Evolutionary conservation across 495 filamentous ascomycete species (phyloP), one percentile per base, ranked within the genome.

Genomic region (Penicillium verhagenii): DNA sequence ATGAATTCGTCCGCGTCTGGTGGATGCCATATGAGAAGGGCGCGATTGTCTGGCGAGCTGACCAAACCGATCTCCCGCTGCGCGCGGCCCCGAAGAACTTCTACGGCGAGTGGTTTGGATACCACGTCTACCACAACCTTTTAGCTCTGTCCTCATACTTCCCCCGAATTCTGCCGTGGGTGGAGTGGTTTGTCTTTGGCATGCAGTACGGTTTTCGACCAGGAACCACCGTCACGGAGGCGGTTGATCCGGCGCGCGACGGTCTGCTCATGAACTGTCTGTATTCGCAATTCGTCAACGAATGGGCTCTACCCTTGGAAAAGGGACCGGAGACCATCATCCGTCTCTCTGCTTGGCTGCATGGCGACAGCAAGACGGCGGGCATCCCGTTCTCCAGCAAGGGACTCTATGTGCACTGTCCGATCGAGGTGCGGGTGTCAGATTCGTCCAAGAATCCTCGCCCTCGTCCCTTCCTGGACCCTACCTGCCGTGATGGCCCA

Each of bases 261-360:
- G 95, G 91, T 8, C 78, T 98, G 52, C 76, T 96, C 40, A 91
- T 98, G 89, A 92, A 98, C 70, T 98, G 94, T 68, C 81, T 97
- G 16, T 98, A 95, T 72, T 91, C 86, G 19, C 94, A 98, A 68
- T 95, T 91, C 61, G 94, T 98, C 42, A 96, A 98, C 67, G 94
- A 98, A 67, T 98, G 94, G 94, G 92, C 93, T 4, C 81, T 98
- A 45, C 94, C 94, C 6, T 73, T 98, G n/a, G 72, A 83, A 58
- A 86, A 88, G 55, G 94, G 95, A 0, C 94, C 94, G 16, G 93
- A 96, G 68, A 91, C 92, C 3, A 85, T 98, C 25, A 80, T 72
- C 24, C 86, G 94, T 23, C 79, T 98, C 18, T 86, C 85, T 24
- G 84, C 88, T 25, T 98, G 94, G 94, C 74, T 98, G 45, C 82